Base-by-base conservation (phyloP, 805 yeast genomes). In the Hanseniaspora hatyaiensis region DNA sequence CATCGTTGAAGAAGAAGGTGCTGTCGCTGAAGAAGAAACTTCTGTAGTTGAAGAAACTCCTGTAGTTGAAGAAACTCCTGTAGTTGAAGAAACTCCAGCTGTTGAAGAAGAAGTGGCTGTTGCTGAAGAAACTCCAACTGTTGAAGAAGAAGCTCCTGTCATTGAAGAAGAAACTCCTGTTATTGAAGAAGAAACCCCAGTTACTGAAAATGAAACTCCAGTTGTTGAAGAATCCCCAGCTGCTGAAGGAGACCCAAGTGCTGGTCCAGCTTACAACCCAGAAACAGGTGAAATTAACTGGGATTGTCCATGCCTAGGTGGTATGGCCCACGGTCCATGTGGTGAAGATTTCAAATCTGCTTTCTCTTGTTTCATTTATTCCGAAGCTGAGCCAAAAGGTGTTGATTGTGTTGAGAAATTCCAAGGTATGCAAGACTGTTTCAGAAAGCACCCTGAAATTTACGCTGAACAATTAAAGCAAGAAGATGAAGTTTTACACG, bases 231-330 rank as follows among this genome's bases (percentile, higher is more conserved):
- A 82, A 55, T 97, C 2, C 8, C 33, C 92, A 62, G 89, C 80
- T 59, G 89, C 80, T 50, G 65, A 97, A 23, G 82, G 88, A 49
- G 76, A 82, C 4, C 67, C 69, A 54, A 70, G 70, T 12, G 65
- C 92, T 50, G 69, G 68, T 43, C 74, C 79, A 32, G 96, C 97
- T 3, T 89, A 77, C 66, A 77, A 89, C 68, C 96, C 96, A 26
- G 95, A 84, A 59, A 92, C 98, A 2, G 98, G 98, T 26, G 97
- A 89, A 63, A 92, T 92, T 67, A 89, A 92, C 75, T 92, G 98
- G 98, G 97, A 92, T 61, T 92, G 98, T 65, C 97, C 98, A n/a
- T 89, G 97, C 65, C 71, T 92, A 42, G 98, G 97, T 29, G 98
- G 98, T 34, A 86, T 92, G 96, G 97, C 98, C 28, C 73, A 88